Percentiles rank a stretch among this genome's conserved stretches.
phyloP scores from a whole-genome alignment of 192 early-diverging fungal genomes.

The Podila epigama region DNA sequence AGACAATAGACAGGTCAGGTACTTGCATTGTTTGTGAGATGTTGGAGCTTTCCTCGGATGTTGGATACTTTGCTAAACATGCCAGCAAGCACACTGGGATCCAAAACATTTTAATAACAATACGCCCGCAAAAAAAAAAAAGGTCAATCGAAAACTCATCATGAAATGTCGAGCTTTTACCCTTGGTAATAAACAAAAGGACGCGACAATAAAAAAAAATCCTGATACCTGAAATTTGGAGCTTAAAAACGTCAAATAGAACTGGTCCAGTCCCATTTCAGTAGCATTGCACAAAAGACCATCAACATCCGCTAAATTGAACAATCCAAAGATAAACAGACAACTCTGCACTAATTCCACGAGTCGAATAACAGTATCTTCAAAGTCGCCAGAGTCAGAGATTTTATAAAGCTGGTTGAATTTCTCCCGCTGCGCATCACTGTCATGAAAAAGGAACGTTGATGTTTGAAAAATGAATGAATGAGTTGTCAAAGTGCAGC shows the following conservation, averaged over 20 bases:
- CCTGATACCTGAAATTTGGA: conserved; percentile 40
- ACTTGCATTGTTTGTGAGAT: conserved; percentile 54
- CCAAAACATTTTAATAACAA: conserved; percentile 49
- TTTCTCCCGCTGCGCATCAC: conserved; percentile 59
- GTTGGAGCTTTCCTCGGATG: conserved; percentile 54
- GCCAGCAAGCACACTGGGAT: conserved; percentile 56
- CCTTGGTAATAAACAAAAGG: too few relatives aligned
- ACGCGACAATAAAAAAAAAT: too few relatives aligned
- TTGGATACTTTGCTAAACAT: conserved; percentile 57
- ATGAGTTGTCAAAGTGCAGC: too few relatives aligned
- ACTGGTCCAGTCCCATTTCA: conserved; percentile 46
- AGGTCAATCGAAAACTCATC: not conserved
- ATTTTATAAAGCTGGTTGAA: conserved; percentile 60
- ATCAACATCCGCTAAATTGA: conserved; percentile 54
- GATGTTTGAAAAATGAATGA: conserved; percentile 55
- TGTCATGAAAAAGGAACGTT: conserved; percentile 33
- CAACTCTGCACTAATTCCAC: conserved; percentile 54
- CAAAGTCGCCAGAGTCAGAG: conserved; percentile 51
- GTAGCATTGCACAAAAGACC: conserved; percentile 60
- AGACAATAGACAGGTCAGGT: not conserved
- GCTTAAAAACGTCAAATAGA: conserved; percentile 49
- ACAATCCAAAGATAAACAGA: conserved; percentile 49
- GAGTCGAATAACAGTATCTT: conserved; percentile 56
- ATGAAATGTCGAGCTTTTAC: not conserved
- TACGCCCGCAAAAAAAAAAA: conserved; percentile 7